phyloP scores from a whole-genome alignment of 345 rosid species.

The Microcos paniculata region DNA sequence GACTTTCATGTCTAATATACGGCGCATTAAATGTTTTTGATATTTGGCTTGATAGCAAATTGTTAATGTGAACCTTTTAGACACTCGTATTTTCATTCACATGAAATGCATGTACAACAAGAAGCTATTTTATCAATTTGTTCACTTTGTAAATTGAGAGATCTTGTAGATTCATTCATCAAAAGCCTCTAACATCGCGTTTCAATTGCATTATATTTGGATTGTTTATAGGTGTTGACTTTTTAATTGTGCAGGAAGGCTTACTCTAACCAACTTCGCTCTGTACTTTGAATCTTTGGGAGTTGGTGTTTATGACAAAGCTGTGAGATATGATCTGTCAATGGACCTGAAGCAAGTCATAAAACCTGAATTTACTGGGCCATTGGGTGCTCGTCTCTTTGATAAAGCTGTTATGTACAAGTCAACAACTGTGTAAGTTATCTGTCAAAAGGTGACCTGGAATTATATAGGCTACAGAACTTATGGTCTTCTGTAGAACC shows the following conservation, averaged over 20 bases:
- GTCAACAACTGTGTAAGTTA: conserved; percentile 65
- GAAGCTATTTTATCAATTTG: background rate
- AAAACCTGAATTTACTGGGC: conserved; percentile 91
- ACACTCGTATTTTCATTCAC: background rate
- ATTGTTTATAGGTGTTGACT: conserved; percentile 21
- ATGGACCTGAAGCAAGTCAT: conserved; percentile 78
- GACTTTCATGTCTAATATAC: background rate
- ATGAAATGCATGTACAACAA: background rate
- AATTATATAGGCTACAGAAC: conserved; percentile 12
- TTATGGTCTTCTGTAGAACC: conserved; percentile 4
- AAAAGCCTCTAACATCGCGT: conserved; percentile 1
- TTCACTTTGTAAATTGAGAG: background rate
- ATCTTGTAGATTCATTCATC: conserved; percentile 5
- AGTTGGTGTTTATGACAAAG: conserved; percentile 71
- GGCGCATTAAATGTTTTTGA: background rate
- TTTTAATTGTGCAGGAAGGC: conserved; percentile 61
- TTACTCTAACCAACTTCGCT: conserved; percentile 79
- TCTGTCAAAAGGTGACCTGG: conserved; percentile 16
- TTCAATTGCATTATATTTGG: background rate
- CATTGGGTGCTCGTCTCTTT: conserved; percentile 92
- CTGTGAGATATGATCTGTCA: conserved; percentile 78
- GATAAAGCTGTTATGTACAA: conserved; percentile 97
- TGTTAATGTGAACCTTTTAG: background rate
- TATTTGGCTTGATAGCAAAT: background rate
- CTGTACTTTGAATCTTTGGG: conserved; percentile 91